These are phyloP conservation scores for Wickerhamomyces sp. DNA, from an alignment of 1,139 yeast species.

Conservation along the genomic window DNA sequence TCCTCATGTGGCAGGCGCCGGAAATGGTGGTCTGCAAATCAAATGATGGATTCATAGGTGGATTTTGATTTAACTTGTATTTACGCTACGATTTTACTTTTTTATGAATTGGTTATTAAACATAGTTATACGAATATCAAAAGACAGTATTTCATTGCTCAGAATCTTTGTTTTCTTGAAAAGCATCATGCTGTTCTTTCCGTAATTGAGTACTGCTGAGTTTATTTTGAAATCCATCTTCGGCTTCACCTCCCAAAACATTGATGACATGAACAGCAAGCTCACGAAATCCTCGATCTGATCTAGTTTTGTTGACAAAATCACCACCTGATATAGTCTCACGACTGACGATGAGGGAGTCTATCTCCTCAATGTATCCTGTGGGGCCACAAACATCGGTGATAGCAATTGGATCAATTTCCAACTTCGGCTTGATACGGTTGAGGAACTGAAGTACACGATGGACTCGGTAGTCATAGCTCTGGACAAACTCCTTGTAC, in stretches of 20 bases:
- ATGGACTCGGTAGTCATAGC: slow-evolving; percentile 46
- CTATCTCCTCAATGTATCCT: slow-evolving; percentile 67
- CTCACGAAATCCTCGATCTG: slow-evolving; percentile 45
- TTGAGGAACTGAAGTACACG: slow-evolving; percentile 45
- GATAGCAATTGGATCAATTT: slow-evolving; percentile 49
- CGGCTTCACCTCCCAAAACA: slow-evolving; percentile 61
- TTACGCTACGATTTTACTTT: too few species aligned
- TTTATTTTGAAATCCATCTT: slow-evolving; percentile 64
- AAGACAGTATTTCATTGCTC: too few species aligned
- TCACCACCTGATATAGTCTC: slow-evolving; percentile 79
- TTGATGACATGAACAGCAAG: slow-evolving; percentile 59
- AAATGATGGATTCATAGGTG: too few species aligned
- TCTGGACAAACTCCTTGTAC: slow-evolving; percentile 59
- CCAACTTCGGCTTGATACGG: slow-evolving; percentile 39
- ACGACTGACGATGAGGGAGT: slow-evolving; percentile 72
- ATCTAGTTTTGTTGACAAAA: slow-evolving; percentile 60
- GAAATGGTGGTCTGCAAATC: too few species aligned
- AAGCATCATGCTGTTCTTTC: slow-evolving; percentile 16
- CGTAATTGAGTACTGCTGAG: slow-evolving; percentile 68
- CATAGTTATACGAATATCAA: too few species aligned
- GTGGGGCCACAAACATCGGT: slow-evolving; percentile 95
- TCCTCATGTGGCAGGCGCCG: slow-evolving; percentile 19
- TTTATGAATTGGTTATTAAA: too few species aligned
- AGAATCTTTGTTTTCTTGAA: too few species aligned
- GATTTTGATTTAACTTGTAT: too few species aligned